Base-by-base conservation (phyloP, 345 rosid genomes). In the Gossypium australe region DNA sequence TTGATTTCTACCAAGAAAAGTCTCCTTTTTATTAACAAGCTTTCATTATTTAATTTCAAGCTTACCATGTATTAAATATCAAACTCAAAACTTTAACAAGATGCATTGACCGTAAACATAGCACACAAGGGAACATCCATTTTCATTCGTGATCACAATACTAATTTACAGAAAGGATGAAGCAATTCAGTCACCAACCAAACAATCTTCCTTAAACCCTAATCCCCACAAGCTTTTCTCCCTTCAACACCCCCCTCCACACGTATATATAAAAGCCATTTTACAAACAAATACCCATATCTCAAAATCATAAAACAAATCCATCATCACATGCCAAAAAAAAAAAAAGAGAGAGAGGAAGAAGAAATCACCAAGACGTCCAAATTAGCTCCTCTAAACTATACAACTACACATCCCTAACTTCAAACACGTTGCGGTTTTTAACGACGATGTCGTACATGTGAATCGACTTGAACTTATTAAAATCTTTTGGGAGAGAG, bases 391-490 rank as follows among this genome's bases (percentile, higher is more conserved):
- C 13, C n/a, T 22, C 44, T 7, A 8, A 14, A 58, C 63, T 25
- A 58, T 75, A 18, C 88, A 14, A 25, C 63, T 58, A 59, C 64
- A 82, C 73, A 17, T 89, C 90, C 61, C 88, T 84, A 11, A 93
- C 97, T 77, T 91, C 84, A 53, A 93, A 93, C 76, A 82, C 29
- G 79, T 86, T 85, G 11, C 89, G 91, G 71, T 88, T 91, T 71
- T 93, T 89, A 69, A 91, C 91, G 53, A 93, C 93, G 78, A 93
- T 91, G 69, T 93, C 97, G 67, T 79, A 91, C 98, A 93, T 93
- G 79, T 93, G 94, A 79, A 86, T 77, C 82, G 90, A 72, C 75
- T 85, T 89, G 85, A 93, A 85, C 84, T 67, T 87, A 83, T 17
- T 78, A 73, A 91, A 93, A 79, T 91, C 93, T 57, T 29, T 83